phyloP scores from a whole-genome alignment of 305 asterid species.

The Stenogyne calaminthoides region DNA sequence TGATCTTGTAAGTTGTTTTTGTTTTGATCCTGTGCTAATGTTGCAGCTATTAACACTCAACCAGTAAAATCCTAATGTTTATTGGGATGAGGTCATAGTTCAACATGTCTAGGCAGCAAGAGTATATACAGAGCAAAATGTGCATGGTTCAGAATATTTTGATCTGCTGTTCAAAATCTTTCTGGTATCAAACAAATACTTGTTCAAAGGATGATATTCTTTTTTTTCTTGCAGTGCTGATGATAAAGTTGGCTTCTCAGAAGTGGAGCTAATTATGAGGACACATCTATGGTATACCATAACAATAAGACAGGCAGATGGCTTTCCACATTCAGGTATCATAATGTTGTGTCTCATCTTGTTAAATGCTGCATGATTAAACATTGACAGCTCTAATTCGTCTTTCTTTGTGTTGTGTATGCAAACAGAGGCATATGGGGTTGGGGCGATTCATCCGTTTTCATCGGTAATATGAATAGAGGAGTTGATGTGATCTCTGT shows the following conservation, averaged over 20 bases:
- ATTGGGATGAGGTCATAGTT: too few species aligned
- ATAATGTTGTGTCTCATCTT: constrained; percentile 1
- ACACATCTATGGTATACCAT: constrained; percentile 60
- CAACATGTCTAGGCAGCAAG: too few species aligned
- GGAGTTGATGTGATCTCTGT: constrained; percentile 72
- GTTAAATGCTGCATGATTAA: background rate
- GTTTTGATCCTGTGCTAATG: too few species aligned
- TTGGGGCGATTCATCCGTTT: constrained; percentile 85
- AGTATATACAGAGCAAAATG: too few species aligned
- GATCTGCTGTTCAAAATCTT: constrained; percentile 1
- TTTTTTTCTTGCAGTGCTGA: constrained; percentile 55
- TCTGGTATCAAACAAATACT: constrained; percentile 1
- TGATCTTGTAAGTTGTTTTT: too few species aligned
- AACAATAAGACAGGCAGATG: constrained; percentile 71
- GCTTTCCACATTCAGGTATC: constrained; percentile 83
- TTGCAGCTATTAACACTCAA: too few species aligned
- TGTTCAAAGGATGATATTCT: constrained; percentile 17
- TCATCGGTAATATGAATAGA: constrained; percentile 75
- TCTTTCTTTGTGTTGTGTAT: background rate
- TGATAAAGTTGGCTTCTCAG: constrained; percentile 63
- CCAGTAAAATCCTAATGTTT: too few species aligned
- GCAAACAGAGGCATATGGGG: constrained; percentile 80
- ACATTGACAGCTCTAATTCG: background rate
- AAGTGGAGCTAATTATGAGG: constrained; percentile 74
- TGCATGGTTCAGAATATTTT: background rate